These are phyloP conservation scores for Alternaria sp. DNA, from an alignment of 2,329 filamentous ascomycete genomes.

Conservation along the genomic window DNA sequence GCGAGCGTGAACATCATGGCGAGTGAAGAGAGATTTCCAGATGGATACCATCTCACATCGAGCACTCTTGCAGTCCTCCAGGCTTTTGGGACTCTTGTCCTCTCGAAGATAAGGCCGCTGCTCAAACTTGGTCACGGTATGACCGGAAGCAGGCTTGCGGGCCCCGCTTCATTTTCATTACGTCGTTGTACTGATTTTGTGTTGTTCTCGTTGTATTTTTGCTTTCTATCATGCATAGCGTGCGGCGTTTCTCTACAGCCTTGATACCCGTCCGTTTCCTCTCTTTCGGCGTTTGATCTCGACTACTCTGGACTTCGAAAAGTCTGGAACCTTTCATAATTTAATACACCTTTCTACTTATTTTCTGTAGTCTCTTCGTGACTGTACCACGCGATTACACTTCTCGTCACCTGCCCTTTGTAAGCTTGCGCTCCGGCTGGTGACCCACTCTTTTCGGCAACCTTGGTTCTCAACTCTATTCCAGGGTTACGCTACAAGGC, in stretches of 20 bases:
- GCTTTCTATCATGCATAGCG: background rate
- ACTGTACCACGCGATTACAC: too few relatives aligned
- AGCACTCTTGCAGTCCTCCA: background rate
- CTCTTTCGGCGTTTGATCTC: background rate
- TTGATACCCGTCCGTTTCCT: background rate
- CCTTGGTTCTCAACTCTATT: background rate
- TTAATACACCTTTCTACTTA: background rate
- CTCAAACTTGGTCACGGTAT: background rate
- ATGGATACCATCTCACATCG: background rate
- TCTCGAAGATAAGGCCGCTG: background rate
- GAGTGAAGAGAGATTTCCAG: background rate
- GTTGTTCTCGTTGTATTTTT: background rate
- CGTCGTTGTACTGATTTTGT: background rate
- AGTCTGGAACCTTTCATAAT: background rate
- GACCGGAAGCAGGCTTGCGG: background rate
- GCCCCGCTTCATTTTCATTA: background rate
- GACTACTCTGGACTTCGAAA: background rate
- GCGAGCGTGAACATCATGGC: background rate
- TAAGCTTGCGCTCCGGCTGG: background rate
- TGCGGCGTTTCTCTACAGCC: background rate
- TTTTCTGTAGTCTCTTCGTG: background rate
- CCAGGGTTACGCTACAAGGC: accelerated
- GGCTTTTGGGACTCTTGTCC: background rate
- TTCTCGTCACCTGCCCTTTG: background rate
- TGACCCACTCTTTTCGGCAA: background rate